phyloP scores from a whole-genome alignment of 306 rosid genomes.

The Begonia peltatifolia region DNA sequence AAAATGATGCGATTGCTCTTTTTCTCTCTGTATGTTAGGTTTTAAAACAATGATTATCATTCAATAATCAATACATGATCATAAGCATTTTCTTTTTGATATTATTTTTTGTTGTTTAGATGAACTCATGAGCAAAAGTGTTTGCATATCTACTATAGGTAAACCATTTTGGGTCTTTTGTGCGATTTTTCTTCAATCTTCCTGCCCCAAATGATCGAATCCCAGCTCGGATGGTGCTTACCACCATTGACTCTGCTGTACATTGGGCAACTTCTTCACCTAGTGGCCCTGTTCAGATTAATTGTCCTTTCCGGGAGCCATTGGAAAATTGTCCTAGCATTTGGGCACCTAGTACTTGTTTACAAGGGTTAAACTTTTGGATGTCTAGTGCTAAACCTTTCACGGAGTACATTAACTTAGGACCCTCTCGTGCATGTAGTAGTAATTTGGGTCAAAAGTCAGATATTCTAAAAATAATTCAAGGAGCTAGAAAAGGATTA shows the following conservation, averaged over 20 bases:
- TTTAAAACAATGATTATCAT: no score
- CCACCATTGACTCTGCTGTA: slow-evolving; percentile 84
- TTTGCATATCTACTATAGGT: slow-evolving; percentile 32
- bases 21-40: no score
- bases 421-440: slow-evolving; percentile 18
- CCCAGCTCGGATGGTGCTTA: slow-evolving; percentile 74
- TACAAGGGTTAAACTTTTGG: slow-evolving; percentile 69
- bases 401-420: slow-evolving; percentile 60
- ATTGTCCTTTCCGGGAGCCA: slow-evolving; percentile 89
- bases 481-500: slow-evolving; percentile 41
- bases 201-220: slow-evolving; percentile 73
- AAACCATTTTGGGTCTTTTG: slow-evolving; percentile 91
- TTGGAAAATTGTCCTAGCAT: slow-evolving; percentile 54
- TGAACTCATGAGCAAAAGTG: no score
- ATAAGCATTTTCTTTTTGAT: no score
- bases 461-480: slow-evolving; percentile 44
- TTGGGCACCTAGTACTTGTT: slow-evolving; percentile 62
- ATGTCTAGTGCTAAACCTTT: slow-evolving; percentile 58
- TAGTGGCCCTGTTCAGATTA: slow-evolving; percentile 83
- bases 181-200: slow-evolving; percentile 80
- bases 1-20: no score
- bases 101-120: no score
- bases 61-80: no score
- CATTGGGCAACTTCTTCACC: slow-evolving; percentile 73
- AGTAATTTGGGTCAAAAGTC: slow-evolving; percentile 30